phyloP scores from a whole-genome alignment of 768 basidiomycete species.

The Brasilioporus rufonigricans region DNA sequence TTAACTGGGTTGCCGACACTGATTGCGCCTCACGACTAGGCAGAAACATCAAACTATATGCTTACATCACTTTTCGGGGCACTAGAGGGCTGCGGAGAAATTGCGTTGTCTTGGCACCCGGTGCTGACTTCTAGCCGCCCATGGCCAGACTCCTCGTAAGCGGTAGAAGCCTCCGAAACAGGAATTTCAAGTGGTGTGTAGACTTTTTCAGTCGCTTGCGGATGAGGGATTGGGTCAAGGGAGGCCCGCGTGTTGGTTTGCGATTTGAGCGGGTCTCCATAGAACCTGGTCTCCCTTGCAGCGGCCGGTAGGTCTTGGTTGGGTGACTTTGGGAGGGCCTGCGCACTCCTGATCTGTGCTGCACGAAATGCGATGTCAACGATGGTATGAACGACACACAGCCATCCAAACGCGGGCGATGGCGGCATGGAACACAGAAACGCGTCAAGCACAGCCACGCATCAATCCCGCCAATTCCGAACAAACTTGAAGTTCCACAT shows the following conservation, averaged over 20 bases:
- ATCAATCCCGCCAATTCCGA: no score
- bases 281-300: not conserved
- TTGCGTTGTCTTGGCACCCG: not conserved
- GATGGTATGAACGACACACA: conserved; percentile 62
- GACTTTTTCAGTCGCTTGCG: not conserved
- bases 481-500: no score
- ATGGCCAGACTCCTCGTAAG: not conserved
- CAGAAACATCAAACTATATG: not conserved
- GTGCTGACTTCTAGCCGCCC: no score
- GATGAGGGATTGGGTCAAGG: not conserved
- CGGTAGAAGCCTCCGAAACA: not conserved
- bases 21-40: not conserved
- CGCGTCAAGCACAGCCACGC: conserved; percentile 16
- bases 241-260: not conserved
- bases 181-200: not conserved
- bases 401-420: conserved; percentile 66
- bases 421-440: conserved; percentile 52
- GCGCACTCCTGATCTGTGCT: conserved; percentile 53
- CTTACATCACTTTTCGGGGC: conserved; percentile 5
- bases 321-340: conserved; percentile 15
- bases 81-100: not conserved
- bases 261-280: not conserved
- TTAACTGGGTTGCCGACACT: not conserved
- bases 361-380: conserved; percentile 63
- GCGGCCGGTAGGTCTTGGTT: not conserved